These are phyloP conservation scores for Diaporthe citriasiana DNA, from an alignment of 2,329 filamentous ascomycete genomes.

Conservation along the genomic window DNA sequence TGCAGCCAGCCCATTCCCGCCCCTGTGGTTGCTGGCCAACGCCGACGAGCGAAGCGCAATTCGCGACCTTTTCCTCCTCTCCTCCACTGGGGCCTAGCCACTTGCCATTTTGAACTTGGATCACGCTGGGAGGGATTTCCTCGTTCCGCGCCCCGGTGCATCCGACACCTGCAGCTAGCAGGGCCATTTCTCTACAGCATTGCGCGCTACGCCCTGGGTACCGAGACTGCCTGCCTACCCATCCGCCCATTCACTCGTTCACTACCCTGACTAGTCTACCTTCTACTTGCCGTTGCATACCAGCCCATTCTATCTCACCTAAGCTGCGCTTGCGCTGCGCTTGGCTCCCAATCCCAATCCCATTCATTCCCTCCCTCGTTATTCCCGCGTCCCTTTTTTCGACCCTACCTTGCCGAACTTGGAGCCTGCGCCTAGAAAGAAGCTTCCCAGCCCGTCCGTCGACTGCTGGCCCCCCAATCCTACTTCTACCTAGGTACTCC, in stretches of 20 bases:
- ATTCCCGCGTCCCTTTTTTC: conserved; percentile 34
- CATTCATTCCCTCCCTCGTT: conserved; percentile 32
- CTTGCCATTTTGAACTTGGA: conserved; percentile 10
- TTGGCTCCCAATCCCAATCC: conserved; percentile 12
- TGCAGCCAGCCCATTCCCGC: conserved; percentile 20
- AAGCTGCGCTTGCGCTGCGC: conserved; percentile 16
- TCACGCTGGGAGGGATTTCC: conserved; percentile 32
- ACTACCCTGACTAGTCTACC: not conserved
- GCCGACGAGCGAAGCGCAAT: conserved; percentile 30
- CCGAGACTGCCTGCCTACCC: conserved; percentile 19
- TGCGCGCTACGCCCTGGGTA: not conserved
- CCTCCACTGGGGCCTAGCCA: conserved; percentile 6
- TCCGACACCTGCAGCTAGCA: conserved; percentile 35
- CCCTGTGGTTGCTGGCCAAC: conserved; percentile 28
- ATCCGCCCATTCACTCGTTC: not conserved
- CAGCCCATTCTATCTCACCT: conserved; percentile 20
- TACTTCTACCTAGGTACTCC: conserved; percentile 32
- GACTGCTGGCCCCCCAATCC: conserved; percentile 1
- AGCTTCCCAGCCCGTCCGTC: conserved; percentile 29
- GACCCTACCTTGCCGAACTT: conserved; percentile 14
- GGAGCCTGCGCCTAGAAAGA: conserved; percentile 24
- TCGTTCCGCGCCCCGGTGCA: conserved; percentile 35
- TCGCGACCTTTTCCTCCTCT: conserved; percentile 13
- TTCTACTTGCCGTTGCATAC: conserved; percentile 6
- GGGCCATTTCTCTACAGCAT: not conserved